phyloP scores from a whole-genome alignment of 2,329 filamentous ascomycete genomes.

The Cercospora sesami region DNA sequence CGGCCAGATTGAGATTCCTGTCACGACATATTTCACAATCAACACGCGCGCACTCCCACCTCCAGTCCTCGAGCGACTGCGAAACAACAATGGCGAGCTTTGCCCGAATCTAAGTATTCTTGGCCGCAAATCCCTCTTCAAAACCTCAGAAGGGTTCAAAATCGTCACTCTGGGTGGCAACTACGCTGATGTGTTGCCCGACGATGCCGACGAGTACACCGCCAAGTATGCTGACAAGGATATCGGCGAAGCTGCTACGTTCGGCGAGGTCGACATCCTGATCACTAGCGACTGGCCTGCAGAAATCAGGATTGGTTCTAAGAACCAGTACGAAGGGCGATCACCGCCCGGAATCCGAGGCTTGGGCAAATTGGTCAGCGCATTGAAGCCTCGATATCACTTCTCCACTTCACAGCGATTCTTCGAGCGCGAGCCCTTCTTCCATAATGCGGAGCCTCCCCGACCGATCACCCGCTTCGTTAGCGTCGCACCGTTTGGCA shows the following conservation, averaged over 20 bases:
- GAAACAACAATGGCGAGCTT: constrained; percentile 67
- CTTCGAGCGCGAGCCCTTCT: constrained; percentile 91
- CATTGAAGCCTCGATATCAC: constrained; percentile 89
- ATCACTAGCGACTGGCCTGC: constrained; percentile 85
- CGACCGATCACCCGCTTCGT: constrained; percentile 79
- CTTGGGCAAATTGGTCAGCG: constrained; percentile 73
- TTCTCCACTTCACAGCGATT: constrained; percentile 72
- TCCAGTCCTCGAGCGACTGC: constrained; percentile 69
- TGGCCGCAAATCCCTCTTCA: constrained; percentile 81
- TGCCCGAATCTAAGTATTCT: constrained; percentile 91
- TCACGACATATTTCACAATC: constrained; percentile 89
- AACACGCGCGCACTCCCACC: constrained; percentile 72
- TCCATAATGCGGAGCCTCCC: constrained; percentile 56
- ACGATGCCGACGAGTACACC: constrained; percentile 62
- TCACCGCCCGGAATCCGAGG: constrained; percentile 41
- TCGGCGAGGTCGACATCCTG: constrained; percentile 79
- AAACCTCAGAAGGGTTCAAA: constrained; percentile 83
- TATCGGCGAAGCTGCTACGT: constrained; percentile 55
- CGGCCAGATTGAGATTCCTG: constrained; percentile 70
- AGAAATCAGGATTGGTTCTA: constrained; percentile 55
- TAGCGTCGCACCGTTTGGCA: constrained; percentile 77
- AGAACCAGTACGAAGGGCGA: constrained; percentile 41
- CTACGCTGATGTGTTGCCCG: constrained; percentile 24
- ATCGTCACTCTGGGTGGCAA: constrained; percentile 84
- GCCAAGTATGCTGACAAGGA: constrained; percentile 77